phyloP scores from a whole-genome alignment of 2,329 filamentous ascomycete species.

The Dothidotthia symphoricarpi region DNA sequence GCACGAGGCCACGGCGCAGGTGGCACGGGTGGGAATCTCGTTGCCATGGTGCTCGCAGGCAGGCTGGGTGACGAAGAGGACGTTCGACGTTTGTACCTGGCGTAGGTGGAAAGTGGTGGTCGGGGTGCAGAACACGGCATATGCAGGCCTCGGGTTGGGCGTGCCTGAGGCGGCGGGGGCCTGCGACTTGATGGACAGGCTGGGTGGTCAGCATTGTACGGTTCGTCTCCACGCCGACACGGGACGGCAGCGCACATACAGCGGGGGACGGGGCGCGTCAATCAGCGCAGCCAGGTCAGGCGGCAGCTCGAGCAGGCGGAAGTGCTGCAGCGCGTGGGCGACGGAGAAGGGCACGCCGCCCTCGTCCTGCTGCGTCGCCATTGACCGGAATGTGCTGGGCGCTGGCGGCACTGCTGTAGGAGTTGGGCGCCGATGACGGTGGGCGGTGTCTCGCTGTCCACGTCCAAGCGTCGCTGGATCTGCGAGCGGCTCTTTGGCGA shows the following conservation, averaged over 20 bases:
- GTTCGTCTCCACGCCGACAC: slow-evolving; percentile 14
- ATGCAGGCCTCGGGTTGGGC: slow-evolving; percentile 36
- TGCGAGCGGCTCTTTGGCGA: too few species aligned
- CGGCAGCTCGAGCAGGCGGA: slow-evolving; percentile 61
- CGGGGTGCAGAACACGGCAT: slow-evolving; percentile 60
- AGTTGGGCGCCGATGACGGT: too few species aligned
- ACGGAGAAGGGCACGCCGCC: slow-evolving; percentile 46
- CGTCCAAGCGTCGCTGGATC: too few species aligned
- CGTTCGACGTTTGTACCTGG: slow-evolving; percentile 66
- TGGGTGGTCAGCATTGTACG: slow-evolving; percentile 10
- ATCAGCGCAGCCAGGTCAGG: slow-evolving; percentile 57
- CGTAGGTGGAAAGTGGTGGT: slow-evolving; percentile 59
- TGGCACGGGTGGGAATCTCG: slow-evolving; percentile 32
- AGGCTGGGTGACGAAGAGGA: slow-evolving; percentile 55
- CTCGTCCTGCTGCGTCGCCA: slow-evolving; percentile 47
- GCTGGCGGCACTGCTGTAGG: too few species aligned
- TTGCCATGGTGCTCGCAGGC: slow-evolving; percentile 39
- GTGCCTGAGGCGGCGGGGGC: slow-evolving; percentile 18
- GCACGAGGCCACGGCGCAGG: slow-evolving; percentile 48
- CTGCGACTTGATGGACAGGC: slow-evolving; percentile 40
- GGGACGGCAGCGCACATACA: slow-evolving; percentile 36
- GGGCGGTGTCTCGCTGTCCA: too few species aligned
- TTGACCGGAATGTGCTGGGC: too few species aligned
- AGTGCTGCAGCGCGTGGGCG: slow-evolving; percentile 50
- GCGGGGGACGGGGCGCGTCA: slow-evolving; percentile 46